Evolutionary conservation across 2,329 filamentous ascomycete genomes (phyloP).

Genomic region (Ceratocystis eucalypticola): DNA sequence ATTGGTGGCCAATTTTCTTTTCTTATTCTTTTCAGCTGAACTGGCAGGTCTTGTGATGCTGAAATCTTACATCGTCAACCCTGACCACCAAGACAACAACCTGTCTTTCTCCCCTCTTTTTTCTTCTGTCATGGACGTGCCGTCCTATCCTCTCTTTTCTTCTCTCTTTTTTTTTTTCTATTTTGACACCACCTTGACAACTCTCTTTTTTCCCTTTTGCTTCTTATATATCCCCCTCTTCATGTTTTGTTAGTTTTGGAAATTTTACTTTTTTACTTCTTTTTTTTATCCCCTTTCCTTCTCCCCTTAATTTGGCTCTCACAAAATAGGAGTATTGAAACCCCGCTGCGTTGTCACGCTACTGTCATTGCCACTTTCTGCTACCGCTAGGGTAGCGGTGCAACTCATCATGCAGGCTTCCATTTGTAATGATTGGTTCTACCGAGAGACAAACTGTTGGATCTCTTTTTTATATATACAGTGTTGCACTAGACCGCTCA

Average conservation of each 20-base stretch:
- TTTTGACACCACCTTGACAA: neutral
- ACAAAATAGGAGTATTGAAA: neutral
- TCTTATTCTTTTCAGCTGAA: neutral
- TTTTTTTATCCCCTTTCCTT: neutral
- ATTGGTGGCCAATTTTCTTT: neutral
- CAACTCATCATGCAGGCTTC: neutral
- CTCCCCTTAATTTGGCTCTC: constrained; percentile 1
- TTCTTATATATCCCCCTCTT: constrained; percentile 12
- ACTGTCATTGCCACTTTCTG: neutral
- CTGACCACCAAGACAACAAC: neutral
- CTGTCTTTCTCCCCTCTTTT: neutral
- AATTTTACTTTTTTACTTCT: neutral
- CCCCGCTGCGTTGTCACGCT: neutral
- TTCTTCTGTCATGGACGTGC: neutral
- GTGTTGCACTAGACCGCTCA: neutral
- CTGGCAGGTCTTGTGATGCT: constrained; percentile 1
- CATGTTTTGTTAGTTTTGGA: neutral
- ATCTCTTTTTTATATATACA: constrained; percentile 4
- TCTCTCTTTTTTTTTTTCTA: constrained; percentile 8
- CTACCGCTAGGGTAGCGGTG: neutral
- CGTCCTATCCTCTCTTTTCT: neutral
- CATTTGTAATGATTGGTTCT: neutral
- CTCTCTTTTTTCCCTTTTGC: constrained; percentile 1
- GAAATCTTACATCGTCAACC: neutral
- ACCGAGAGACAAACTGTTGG: neutral